A percentile compares a stretch with the other conserved stretches of the same genome.
These are phyloP conservation scores for Yamadazyma conglobata DNA, from an alignment of 1,139 yeast species.

Conservation along the genomic window DNA sequence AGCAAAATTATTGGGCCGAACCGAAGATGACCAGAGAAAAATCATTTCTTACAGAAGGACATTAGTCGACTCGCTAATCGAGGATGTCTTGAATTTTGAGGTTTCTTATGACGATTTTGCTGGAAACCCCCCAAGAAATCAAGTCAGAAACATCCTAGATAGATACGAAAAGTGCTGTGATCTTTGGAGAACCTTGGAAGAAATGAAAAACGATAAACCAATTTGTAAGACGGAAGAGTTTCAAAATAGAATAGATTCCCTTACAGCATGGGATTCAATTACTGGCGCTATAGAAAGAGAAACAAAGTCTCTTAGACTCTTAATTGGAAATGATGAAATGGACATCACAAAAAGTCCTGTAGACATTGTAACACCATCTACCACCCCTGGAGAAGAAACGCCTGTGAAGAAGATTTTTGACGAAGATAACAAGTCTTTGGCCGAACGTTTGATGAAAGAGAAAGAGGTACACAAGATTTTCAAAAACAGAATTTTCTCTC, in stretches of 20 bases:
- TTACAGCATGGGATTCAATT: slow-evolving; percentile 81
- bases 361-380: slow-evolving; percentile 19
- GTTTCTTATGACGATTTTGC: slow-evolving; percentile 38
- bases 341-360: slow-evolving; percentile 49
- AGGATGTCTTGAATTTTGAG: slow-evolving; percentile 66
- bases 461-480: slow-evolving; percentile 75
- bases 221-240: slow-evolving; percentile 64
- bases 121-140: slow-evolving; percentile 34
- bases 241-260: slow-evolving; percentile 64
- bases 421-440: slow-evolving; percentile 65
- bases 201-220: slow-evolving; percentile 79
- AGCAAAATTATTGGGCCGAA: slow-evolving; percentile 78
- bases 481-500: slow-evolving; percentile 53
- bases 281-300: slow-evolving; percentile 67
- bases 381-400: slow-evolving; percentile 28
- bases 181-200: slow-evolving; percentile 76
- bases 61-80: slow-evolving; percentile 68
- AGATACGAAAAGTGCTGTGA: slow-evolving; percentile 68
- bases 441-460: slow-evolving; percentile 82
- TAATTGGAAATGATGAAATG: slow-evolving; percentile 82
- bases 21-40: slow-evolving; percentile 75
- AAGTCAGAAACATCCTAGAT: slow-evolving; percentile 56
- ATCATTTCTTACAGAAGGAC: slow-evolving; percentile 71
- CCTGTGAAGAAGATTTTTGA: slow-evolving; percentile 43
- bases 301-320: slow-evolving; percentile 49